Evolutionary conservation across 2,329 filamentous ascomycete species (phyloP), one percentile per base, ranked within the genome.

Genomic region (Diaporthe humulicola): DNA sequence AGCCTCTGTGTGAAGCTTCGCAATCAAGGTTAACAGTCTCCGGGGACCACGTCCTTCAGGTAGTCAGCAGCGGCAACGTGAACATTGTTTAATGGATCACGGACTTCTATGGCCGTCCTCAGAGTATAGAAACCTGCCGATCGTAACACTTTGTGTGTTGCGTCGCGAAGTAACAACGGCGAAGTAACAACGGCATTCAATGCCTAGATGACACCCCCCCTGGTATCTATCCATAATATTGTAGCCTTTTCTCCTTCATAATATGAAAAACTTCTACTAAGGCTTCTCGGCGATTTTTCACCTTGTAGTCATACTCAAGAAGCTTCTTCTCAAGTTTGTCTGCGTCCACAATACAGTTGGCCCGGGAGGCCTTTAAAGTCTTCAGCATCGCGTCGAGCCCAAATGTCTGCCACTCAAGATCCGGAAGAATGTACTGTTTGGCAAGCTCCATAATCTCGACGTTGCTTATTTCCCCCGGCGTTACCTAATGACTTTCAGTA

Each of bases 401-500:
- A 36, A 76, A 76, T 4, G 52, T 75, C 48, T 72, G 54, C 74
- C 75, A 76, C 6, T 40, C 57, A 8, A 76, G 71, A 14, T 58
- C 48, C 4, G 75, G 75, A 0, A 58, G 75, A 33, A 76, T 70
- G 42, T 73, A 40, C 57, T 76, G 38, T 70, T 73, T 75, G 12
- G 64, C 75, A n/a, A 76, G 67, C 67, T 71, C 71, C 75, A 76
- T 70, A 38, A 75, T 42, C 45, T 75, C 71, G 17, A 69, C 71
- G 50, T 76, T 75, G 33, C 54, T 71, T 28, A 67, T 66, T 8
- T 69, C n/a, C 56, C 45, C 38, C 2, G 50, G 70, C 9, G 58
- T 50, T 70, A 75, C 61, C 73, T 75, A 14, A 48, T 28, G 6
- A 38, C 12, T 30, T 2, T 69, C 30, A 52, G 40, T 28, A 42